Evolutionary conservation across 352 stramenopile species (phyloP), one percentile per base, ranked within the genome.

Genomic region (Pythium vanterpoolii): DNA sequence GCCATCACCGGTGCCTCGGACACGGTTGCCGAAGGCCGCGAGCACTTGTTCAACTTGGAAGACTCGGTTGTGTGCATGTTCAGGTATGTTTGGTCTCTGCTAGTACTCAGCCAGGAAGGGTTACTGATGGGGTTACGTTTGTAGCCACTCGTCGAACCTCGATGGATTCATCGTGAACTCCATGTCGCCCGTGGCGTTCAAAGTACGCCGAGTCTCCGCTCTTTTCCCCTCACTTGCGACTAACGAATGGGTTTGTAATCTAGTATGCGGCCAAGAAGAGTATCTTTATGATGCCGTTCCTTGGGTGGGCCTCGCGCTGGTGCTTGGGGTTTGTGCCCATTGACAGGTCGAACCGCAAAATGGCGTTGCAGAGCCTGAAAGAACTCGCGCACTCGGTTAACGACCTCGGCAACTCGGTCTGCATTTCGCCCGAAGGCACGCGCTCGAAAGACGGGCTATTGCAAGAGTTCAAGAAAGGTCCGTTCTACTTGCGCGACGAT

Each of bases 401-500:
- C 42, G 79, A 86, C 18, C 68, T 68, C 27, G 83, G 83, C 34
- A 83, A 85, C 51, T 94, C 84, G 42, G 75, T 94, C 13, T 86
- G 73, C 49, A 94, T 94, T 50, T 94, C 85, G 14, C 85, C 85
- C 3, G 85, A 94, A 69, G 85, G 85, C 54, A 93, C 85, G 42
- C 83, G 85, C 48, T 91, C 83, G 24, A 94, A 90, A 68, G 78
- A 87, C 47, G 85, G 85, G 30, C 67, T 90, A 50, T 68, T 94
- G 27, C 80, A 91, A 73, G 81, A 91, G 43, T 94, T 94, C 64
- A 94, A 94, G 69, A 94, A 94, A 56, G 85, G 85, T 1, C 85
- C 85, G 26, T 94, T 94, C 64, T 93, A 94, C 59, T 57, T 94
- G 53, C 79, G 80, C 26, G 81, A 91, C 23, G 83, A 92, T 56